Evolutionary conservation across 2,329 filamentous ascomycete genomes (phyloP), one percentile per base, ranked within the genome.

Genomic region (Diplodia mutila): DNA sequence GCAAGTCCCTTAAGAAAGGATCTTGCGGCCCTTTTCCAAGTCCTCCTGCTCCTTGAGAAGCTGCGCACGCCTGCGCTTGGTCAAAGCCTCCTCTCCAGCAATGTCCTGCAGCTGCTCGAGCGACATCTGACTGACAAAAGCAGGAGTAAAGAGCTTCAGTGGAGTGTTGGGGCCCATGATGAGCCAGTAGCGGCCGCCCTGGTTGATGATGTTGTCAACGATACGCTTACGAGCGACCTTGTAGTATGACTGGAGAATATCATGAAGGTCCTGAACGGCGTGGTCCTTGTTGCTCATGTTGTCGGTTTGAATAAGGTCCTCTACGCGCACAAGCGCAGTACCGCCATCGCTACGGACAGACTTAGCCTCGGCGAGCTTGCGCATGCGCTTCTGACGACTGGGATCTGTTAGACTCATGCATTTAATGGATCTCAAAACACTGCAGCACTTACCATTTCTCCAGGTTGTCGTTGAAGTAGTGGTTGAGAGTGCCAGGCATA

Each of bases 201-300:
- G 89, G 69, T 84, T 83, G 72, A 82, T 87, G 1, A 92, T 75
- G 3, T 81, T 84, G 70, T 92, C 89, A 1, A 90, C 83, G 67
- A 92, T 90, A 0, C 88, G 84, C 72, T 86, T 85, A 14, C 80
- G 81, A 0, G 87, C 82, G 1, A 90, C 84, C 29, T 86, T 82
- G 78, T 91, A 91, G 75, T 89, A 91, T 1, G 84, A 81, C 32
- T 81, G 75, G 0, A 91, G 79, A 1, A 86, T 84, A 68, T 91
- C 85, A 66, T 90, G 86, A 4, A 91, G 84, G 11, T 88, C 82
- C 39, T 85, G 79, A 3, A 81, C 71, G 0, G 77, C 75, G 49
- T 82, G 75, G 4, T 82, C 72, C 0, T 76, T 74, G 61, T 80
- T 82, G 66, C 74, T 77, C 52, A 71, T 55, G 16, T 53, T 12